Evolutionary conservation across 2,329 filamentous ascomycete genomes (phyloP).

Genomic region (Cercospora zeae-maydis): DNA sequence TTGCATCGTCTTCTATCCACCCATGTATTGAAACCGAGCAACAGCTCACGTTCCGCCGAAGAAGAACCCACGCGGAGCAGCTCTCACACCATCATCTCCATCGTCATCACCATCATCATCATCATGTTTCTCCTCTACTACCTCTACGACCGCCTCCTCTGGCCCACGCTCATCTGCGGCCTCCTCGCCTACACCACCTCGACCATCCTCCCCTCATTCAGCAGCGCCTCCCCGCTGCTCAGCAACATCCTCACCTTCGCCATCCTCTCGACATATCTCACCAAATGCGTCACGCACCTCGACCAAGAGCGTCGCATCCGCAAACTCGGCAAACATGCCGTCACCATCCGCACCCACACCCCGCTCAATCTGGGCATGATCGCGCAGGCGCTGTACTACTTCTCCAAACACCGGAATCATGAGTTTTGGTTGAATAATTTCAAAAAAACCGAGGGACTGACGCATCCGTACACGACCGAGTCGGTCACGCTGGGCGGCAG

Average conservation of each 20-base stretch:
- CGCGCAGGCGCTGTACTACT: conserved; percentile 51
- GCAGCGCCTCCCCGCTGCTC: neutral
- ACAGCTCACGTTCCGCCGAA: neutral
- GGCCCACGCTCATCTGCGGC: conserved; percentile 17
- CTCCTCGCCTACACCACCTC: conserved; percentile 11
- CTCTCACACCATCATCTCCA: neutral
- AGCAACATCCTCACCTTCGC: conserved; percentile 13
- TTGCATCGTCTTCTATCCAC: neutral
- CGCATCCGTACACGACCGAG: conserved; percentile 58
- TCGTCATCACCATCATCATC: neutral
- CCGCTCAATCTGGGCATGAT: conserved; percentile 62
- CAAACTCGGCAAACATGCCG: conserved; percentile 46
- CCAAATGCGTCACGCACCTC: conserved; percentile 26
- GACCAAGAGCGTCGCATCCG: conserved; percentile 39
- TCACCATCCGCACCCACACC: conserved; percentile 37
- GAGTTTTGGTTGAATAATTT: conserved; percentile 60
- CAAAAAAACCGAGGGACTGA: conserved; percentile 28
- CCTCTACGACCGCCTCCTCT: conserved; percentile 14
- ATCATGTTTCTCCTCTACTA: conserved; percentile 10
- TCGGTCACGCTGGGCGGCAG: conserved; percentile 53
- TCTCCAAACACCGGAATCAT: conserved; percentile 52
- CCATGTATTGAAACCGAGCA: too few species aligned
- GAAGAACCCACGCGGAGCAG: neutral
- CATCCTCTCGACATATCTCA: conserved; percentile 11
- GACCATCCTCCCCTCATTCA: neutral